These are phyloP conservation scores for Vachellia collinsii DNA, from an alignment of 306 rosid species.

Conservation along the genomic window DNA sequence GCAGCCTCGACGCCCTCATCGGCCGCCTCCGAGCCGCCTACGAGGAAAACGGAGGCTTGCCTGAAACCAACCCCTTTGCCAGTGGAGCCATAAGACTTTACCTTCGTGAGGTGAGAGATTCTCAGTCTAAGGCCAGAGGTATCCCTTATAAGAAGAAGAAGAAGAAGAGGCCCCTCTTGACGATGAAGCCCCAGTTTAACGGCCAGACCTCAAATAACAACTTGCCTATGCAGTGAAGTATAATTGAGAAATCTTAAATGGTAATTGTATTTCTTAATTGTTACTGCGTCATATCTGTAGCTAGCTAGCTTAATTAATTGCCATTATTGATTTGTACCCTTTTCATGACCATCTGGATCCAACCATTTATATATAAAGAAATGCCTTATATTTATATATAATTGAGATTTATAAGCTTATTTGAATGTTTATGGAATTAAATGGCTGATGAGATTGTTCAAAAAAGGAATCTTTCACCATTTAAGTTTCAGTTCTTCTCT, in stretches of 20 bases:
- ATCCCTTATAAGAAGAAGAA: conserved; percentile 96
- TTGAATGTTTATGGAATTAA: conserved; percentile 1
- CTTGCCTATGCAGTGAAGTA: conserved; percentile 47
- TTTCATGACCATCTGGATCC: conserved; percentile 7
- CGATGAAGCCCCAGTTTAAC: conserved; percentile 33
- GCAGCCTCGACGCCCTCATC: conserved; percentile 92
- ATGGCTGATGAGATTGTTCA: not conserved
- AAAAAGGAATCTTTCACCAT: not conserved
- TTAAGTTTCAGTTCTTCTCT: not conserved
- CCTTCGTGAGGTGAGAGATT: conserved; percentile 86
- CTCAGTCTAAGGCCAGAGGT: conserved; percentile 94
- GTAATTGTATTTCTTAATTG: conserved; percentile 32
- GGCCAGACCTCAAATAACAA: conserved; percentile 39
- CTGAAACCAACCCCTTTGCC: conserved; percentile 84
- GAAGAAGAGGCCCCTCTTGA: conserved; percentile 43
- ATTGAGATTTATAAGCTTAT: not conserved
- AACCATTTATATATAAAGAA: not conserved
- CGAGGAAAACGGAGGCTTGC: conserved; percentile 89
- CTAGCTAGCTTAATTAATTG: not conserved
- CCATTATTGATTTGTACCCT: conserved; percentile 6
- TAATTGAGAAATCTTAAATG: conserved; percentile 22
- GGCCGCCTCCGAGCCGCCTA: conserved; percentile 94
- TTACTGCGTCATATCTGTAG: not conserved
- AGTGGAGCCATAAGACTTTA: conserved; percentile 79
- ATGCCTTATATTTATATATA: too few species aligned